These are phyloP conservation scores for Flaveria robusta DNA, from an alignment of 129 eudicot genomes.

Conservation along the genomic window DNA sequence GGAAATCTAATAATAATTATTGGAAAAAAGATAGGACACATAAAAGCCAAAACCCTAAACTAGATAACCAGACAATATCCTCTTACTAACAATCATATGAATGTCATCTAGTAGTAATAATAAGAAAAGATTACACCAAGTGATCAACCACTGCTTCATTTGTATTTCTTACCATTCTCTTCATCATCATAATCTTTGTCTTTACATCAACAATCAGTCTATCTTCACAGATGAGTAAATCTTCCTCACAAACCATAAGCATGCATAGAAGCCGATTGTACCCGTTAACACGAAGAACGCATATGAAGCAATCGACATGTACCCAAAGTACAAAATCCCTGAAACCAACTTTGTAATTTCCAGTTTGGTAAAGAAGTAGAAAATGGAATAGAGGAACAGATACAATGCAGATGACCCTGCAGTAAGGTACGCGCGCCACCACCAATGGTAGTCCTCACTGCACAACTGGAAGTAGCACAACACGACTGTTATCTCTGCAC, in stretches of 20 bases:
- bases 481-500: conserved; percentile 83
- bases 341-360: conserved; percentile 83
- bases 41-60: conserved; percentile 34
- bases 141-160: conserved; percentile 31
- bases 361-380: conserved; percentile 84
- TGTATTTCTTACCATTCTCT: conserved; percentile 14
- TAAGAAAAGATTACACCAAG: conserved; percentile 23
- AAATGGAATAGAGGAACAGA: conserved; percentile 77
- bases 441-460: conserved; percentile 92
- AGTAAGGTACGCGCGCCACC: conserved; percentile 92
- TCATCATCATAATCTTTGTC: conserved; percentile 30
- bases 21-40: conserved; percentile 18
- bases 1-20: not conserved
- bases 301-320: conserved; percentile 77
- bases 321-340: conserved; percentile 79
- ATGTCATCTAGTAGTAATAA: conserved; percentile 17
- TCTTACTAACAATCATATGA: conserved; percentile 22
- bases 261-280: conserved; percentile 80
- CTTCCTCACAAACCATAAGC: conserved; percentile 87
- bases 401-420: conserved; percentile 85
- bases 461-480: conserved; percentile 87
- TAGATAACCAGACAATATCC: conserved; percentile 23
- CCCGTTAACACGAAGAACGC: conserved; percentile 87
- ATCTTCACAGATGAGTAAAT: conserved; percentile 91
- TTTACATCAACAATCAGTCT: conserved; percentile 49